These are phyloP conservation scores for Aspergillus fumigatiaffinis DNA, from an alignment of 2,329 filamentous ascomycete species.

Conservation along the genomic window DNA sequence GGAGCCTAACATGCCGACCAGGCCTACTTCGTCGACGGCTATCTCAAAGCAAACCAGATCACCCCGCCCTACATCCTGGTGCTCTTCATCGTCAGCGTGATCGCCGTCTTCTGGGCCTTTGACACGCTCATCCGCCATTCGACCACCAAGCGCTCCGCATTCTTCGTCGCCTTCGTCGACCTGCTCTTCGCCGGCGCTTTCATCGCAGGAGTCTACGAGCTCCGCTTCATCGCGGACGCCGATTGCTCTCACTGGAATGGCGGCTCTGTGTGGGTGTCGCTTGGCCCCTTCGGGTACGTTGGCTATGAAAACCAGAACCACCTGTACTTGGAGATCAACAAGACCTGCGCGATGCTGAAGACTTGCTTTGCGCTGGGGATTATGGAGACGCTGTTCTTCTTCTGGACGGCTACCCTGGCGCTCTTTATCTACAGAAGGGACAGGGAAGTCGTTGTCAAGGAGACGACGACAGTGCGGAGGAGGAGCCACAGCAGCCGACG, in stretches of 20 bases:
- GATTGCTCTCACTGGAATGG: constrained; percentile 64
- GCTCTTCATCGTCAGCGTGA: constrained; percentile 61
- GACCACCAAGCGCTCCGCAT: constrained; percentile 55
- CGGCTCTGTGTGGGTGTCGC: constrained; percentile 52
- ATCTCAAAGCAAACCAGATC: constrained; percentile 53
- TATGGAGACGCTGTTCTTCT: constrained; percentile 80
- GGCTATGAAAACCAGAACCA: constrained; percentile 43
- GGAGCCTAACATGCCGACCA: constrained; percentile 15
- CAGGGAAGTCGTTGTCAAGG: constrained; percentile 34
- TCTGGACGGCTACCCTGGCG: constrained; percentile 70
- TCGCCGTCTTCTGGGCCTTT: constrained; percentile 58
- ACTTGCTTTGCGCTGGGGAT: constrained; percentile 84
- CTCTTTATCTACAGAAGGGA: constrained; percentile 37
- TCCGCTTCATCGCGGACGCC: constrained; percentile 55
- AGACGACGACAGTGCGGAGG: constrained; percentile 32
- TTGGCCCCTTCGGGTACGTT: constrained; percentile 61
- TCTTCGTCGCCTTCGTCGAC: constrained; percentile 60
- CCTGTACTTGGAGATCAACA: constrained; percentile 57
- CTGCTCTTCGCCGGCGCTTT: constrained; percentile 61
- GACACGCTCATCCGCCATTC: constrained; percentile 59
- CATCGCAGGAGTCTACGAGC: constrained; percentile 57
- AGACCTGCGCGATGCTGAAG: constrained; percentile 89
- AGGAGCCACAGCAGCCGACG: constrained; percentile 35
- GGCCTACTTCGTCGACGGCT: constrained; percentile 60
- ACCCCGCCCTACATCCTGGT: constrained; percentile 60